These are phyloP conservation scores for Scleroderma bovista DNA, from an alignment of 768 basidiomycete species.

Conservation along the genomic window DNA sequence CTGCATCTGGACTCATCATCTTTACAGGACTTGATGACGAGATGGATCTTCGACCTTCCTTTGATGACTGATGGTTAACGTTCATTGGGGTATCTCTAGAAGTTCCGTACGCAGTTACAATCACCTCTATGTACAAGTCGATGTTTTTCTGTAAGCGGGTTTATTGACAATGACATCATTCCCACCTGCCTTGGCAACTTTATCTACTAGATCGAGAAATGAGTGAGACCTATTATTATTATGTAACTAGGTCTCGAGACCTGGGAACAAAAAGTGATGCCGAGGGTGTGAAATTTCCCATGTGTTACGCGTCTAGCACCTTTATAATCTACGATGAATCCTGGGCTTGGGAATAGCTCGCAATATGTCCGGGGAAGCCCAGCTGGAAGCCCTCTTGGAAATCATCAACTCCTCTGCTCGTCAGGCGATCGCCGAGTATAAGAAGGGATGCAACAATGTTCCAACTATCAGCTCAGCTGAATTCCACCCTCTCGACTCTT, in stretches of 20 bases:
- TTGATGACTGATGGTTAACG: conserved; percentile 24
- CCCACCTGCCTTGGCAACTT: too few relatives aligned
- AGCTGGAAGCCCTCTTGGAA: conserved; percentile 26
- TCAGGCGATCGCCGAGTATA: conserved; percentile 21
- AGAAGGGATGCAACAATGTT: conserved; percentile 5
- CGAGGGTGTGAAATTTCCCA: too few relatives aligned
- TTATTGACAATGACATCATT: too few relatives aligned
- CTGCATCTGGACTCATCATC: neutral
- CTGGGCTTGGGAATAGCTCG: too few relatives aligned
- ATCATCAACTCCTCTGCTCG: conserved; percentile 27
- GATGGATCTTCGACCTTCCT: conserved; percentile 54
- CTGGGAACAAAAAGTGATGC: too few relatives aligned
- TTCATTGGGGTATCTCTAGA: neutral
- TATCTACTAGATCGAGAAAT: too few relatives aligned
- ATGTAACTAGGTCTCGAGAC: too few relatives aligned
- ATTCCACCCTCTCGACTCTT: neutral
- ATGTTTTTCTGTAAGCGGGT: too few relatives aligned
- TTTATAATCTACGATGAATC: too few relatives aligned
- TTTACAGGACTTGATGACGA: conserved; percentile 51
- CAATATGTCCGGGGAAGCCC: conserved; percentile 23
- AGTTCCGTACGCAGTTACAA: neutral
- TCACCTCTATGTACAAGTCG: too few relatives aligned
- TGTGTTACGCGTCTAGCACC: too few relatives aligned
- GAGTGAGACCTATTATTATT: too few relatives aligned
- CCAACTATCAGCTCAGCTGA: neutral